These are phyloP conservation scores for Athelia psychrophila DNA, from an alignment of 1,284 basidiomycete genomes.

Conservation along the genomic window DNA sequence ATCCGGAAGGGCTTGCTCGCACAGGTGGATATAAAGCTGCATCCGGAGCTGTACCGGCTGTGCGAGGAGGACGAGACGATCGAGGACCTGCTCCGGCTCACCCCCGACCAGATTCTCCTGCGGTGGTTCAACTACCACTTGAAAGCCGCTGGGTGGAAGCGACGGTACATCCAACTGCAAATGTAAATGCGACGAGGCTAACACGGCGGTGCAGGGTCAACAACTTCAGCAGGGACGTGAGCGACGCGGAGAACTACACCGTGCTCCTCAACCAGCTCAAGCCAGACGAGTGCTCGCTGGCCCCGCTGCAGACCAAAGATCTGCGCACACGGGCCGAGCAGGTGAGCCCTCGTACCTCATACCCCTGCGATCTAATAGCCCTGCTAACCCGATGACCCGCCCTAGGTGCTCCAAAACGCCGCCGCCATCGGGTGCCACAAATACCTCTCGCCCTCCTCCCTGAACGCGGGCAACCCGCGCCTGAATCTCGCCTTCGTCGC, in stretches of 20 bases:
- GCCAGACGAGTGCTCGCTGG: slow-evolving; percentile 90
- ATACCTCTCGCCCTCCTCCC: slow-evolving; percentile 90
- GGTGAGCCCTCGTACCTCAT: slow-evolving; percentile 26
- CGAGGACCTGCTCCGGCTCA: slow-evolving; percentile 90
- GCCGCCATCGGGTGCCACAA: slow-evolving; percentile 94
- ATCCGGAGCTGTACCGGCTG: slow-evolving; percentile 94
- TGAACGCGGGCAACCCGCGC: slow-evolving; percentile 95
- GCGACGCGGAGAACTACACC: slow-evolving; percentile 97
- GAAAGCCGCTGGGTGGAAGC: slow-evolving; percentile 90
- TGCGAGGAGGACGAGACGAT: slow-evolving; percentile 97
- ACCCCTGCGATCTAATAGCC: neutral
- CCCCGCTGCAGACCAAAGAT: slow-evolving; percentile 86
- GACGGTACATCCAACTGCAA: slow-evolving; percentile 49
- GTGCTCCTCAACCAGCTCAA: slow-evolving; percentile 94
- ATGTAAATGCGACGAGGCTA: neutral
- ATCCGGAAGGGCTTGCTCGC: slow-evolving; percentile 91
- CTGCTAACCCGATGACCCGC: neutral
- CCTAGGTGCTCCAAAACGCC: slow-evolving; percentile 85
- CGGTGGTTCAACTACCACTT: slow-evolving; percentile 99
- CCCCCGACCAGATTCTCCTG: slow-evolving; percentile 95
- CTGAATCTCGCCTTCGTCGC: slow-evolving; percentile 98
- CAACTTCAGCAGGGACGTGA: slow-evolving; percentile 96
- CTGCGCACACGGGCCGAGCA: slow-evolving; percentile 85
- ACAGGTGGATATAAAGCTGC: slow-evolving; percentile 97
- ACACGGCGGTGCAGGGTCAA: slow-evolving; percentile 61